phyloP scores from a whole-genome alignment of 257 asterid genomes.

The Ocimum tenuiflorum region DNA sequence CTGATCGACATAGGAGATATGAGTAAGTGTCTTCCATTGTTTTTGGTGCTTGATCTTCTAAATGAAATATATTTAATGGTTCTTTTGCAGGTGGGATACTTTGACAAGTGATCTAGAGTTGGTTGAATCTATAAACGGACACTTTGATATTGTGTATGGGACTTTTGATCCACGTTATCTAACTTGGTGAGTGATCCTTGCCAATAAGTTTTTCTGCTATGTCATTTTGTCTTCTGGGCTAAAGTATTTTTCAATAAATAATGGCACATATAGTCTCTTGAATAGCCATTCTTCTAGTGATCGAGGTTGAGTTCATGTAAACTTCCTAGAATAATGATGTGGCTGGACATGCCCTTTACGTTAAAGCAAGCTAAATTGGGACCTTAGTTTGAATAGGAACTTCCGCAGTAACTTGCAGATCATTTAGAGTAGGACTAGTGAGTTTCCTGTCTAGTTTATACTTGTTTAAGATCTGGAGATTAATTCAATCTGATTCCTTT shows the following conservation, averaged over 20 bases:
- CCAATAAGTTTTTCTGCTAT: neutral
- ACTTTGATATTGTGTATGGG: constrained; percentile 87
- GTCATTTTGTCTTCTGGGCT: constrained; percentile 11
- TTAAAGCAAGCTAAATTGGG: neutral
- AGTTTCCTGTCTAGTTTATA: neutral
- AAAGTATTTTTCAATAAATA: constrained; percentile 9
- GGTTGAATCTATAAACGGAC: constrained; percentile 71
- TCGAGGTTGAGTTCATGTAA: neutral
- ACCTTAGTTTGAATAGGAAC: neutral
- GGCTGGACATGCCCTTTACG: neutral
- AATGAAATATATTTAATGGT: constrained; percentile 25
- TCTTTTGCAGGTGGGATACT: constrained; percentile 86
- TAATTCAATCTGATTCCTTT: neutral
- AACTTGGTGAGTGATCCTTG: constrained; percentile 48
- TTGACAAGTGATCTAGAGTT: constrained; percentile 89
- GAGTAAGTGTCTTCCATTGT: constrained; percentile 40
- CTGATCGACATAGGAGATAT: constrained; percentile 71
- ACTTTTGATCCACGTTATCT: constrained; percentile 67
- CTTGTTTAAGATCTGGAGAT: neutral
- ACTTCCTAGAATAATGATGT: neutral
- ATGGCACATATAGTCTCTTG: constrained; percentile 3
- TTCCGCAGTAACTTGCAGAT: neutral
- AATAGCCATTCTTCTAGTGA: neutral
- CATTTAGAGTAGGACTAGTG: neutral
- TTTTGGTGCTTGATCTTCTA: constrained; percentile 16